Evolutionary conservation across 768 basidiomycete genomes (phyloP).

Genomic region (Jaapia argillacea): DNA sequence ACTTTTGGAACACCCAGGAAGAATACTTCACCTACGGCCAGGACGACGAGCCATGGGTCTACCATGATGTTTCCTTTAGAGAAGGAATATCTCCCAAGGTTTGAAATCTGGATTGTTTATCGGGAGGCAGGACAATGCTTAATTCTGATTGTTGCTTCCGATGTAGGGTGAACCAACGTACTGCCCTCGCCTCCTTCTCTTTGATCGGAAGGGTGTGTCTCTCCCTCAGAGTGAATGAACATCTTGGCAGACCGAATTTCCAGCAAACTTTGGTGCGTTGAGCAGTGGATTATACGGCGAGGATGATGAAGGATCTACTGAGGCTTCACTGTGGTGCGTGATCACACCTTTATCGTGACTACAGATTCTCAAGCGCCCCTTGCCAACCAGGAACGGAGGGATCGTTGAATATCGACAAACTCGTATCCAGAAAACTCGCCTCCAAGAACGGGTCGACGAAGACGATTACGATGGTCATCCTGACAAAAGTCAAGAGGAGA

Average conservation of each 20-base stretch:
- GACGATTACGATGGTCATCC: constrained; percentile 3
- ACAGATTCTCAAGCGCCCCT: constrained; percentile 2
- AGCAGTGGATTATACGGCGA: constrained; percentile 28
- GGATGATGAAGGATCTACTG: constrained; percentile 9
- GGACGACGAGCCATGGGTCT: constrained; percentile 28
- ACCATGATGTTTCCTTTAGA: constrained; percentile 55
- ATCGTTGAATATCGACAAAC: constrained; percentile 43
- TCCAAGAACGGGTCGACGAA: constrained; percentile 28
- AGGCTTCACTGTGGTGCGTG: constrained; percentile 7
- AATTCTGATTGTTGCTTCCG: constrained; percentile 3
- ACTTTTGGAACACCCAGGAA: constrained; percentile 81
- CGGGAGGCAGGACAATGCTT: no score
- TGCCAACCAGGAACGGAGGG: constrained; percentile 33
- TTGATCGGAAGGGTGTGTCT: constrained; percentile 57
- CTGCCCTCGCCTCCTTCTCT: constrained; percentile 54
- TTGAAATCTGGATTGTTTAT: constrained; percentile 6
- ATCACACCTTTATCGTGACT: neutral
- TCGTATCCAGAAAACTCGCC: constrained; percentile 40
- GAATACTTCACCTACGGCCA: constrained; percentile 48
- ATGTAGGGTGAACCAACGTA: constrained; percentile 33
- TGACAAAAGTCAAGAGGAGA: neutral
- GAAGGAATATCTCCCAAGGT: constrained; percentile 47
- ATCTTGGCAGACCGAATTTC: constrained; percentile 4
- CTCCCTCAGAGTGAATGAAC: neutral
- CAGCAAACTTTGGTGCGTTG: constrained; percentile 62